Percentiles rank a stretch among this genome's conserved stretches.
These are phyloP conservation scores for Russula brevipes DNA, from an alignment of 768 basidiomycete genomes.

Conservation along the genomic window DNA sequence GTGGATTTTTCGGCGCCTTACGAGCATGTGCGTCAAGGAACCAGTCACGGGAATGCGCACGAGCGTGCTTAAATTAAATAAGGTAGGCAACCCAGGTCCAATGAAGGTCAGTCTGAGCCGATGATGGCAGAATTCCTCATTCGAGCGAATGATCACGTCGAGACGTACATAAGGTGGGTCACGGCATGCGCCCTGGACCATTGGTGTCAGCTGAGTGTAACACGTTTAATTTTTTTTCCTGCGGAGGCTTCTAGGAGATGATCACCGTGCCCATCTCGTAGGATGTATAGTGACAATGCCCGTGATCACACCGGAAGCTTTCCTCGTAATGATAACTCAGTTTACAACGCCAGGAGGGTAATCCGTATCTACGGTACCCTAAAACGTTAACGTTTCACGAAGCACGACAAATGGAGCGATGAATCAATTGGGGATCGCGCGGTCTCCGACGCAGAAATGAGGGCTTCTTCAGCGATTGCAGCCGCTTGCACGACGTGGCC, in stretches of 20 bases:
- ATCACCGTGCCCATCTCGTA: too few species aligned
- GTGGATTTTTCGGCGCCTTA: background rate
- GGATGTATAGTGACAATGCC: too few species aligned
- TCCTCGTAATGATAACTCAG: too few species aligned
- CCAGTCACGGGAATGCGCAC: background rate
- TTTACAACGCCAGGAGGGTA: too few species aligned
- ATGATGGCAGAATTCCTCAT: background rate
- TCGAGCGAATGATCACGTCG: background rate
- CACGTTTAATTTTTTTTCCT: background rate
- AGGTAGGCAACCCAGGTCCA: background rate
- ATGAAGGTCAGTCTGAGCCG: background rate
- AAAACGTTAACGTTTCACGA: background rate
- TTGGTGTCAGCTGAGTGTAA: background rate
- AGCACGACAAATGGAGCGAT: background rate
- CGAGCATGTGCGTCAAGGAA: background rate
- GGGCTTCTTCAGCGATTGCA: background rate
- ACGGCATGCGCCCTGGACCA: background rate
- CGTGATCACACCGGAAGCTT: too few species aligned
- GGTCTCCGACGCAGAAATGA: background rate
- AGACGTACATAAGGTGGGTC: background rate
- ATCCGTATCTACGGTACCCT: background rate
- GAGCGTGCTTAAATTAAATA: background rate
- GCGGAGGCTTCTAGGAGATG: background rate
- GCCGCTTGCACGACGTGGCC: background rate
- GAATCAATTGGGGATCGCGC: background rate